Base-by-base conservation (phyloP, 75 land plant genomes). In the Cupressus sempervirens region DNA sequence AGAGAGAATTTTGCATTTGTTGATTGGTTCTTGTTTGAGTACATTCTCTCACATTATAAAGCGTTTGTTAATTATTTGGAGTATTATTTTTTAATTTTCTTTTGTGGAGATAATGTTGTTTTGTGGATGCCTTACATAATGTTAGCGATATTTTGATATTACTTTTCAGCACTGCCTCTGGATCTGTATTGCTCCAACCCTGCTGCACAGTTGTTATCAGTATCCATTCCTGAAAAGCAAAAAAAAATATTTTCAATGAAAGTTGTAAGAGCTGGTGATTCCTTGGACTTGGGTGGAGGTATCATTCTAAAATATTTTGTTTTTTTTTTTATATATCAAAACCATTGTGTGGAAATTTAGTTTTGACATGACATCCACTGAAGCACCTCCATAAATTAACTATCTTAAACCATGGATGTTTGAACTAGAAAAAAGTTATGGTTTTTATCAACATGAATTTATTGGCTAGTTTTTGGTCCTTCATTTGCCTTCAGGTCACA, bases 121-220 rank as follows among this genome's bases (percentile, higher is more conserved):
- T 35, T 73, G 5, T 68, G 20, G 38, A 52, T 68, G 72, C 73
- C 11, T 54, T 38, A 65, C 29, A 32, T 65, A 23, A 83, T 83
- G 34, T 10, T 34, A 54, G 18, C 67, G 72, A 83, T 23, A 20
- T 35, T 32, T 41, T 46, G 84, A 54, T 84, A 79, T 79, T 79
- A 30, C 81, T 54, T 35, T 65, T 50, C 83, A 90, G 91, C 72
- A 80, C 15, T 52, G 5, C 91, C 87, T 14, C 41, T 89, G 40
- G 87, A 90, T 58, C 83, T 90, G 23, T 89, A 86, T 83, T 90
- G 91, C 74, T 90, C 91, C 68, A 90, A 90, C 81, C 91, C 91
- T 18, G 90, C 91, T 81, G 91, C 91, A 30, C 88, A 88, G 83
- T 90, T 85, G 75, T 80, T 90, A 77, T 89, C 87, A 53, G 54